Evolutionary conservation across 345 rosid species (phyloP).

Genomic region (Arabis hirsuta): DNA sequence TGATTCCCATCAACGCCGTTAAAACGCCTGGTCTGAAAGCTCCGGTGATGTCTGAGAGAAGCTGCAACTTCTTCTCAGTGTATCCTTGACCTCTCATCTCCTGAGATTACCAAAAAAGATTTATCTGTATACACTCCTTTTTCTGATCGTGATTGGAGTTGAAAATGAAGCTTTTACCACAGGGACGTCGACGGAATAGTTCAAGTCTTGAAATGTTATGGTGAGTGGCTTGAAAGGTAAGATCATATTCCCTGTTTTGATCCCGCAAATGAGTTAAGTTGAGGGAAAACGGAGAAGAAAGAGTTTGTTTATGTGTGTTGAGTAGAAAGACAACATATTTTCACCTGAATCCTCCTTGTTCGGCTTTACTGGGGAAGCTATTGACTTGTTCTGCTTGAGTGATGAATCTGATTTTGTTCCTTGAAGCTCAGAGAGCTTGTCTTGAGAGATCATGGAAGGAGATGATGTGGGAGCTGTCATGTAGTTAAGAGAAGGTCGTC

Average conservation of each 20-base stretch:
- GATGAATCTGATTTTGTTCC: constrained; percentile 41
- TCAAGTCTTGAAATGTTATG: constrained; percentile 68
- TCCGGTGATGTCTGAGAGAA: constrained; percentile 68
- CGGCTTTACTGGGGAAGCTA: constrained; percentile 1
- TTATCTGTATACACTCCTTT: neutral
- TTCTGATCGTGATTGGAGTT: neutral
- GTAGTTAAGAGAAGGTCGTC: neutral
- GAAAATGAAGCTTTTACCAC: constrained; percentile 42
- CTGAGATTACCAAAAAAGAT: constrained; percentile 42
- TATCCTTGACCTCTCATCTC: constrained; percentile 61
- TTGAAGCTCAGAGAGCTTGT: constrained; percentile 55
- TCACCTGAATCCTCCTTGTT: constrained; percentile 28
- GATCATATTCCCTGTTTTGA: constrained; percentile 53
- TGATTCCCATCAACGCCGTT: constrained; percentile 84
- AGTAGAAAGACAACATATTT: neutral
- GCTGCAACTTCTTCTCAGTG: constrained; percentile 56
- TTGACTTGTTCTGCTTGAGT: constrained; percentile 24
- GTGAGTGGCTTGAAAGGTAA: constrained; percentile 80
- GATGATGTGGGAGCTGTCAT: constrained; percentile 69
- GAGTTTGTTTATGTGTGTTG: neutral
- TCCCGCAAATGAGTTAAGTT: neutral
- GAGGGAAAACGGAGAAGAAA: neutral
- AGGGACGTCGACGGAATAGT: constrained; percentile 79
- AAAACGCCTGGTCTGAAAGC: constrained; percentile 78
- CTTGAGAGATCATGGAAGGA: constrained; percentile 66